These are phyloP conservation scores for Quercus parvula DNA, from an alignment of 306 rosid genomes.

Conservation along the genomic window DNA sequence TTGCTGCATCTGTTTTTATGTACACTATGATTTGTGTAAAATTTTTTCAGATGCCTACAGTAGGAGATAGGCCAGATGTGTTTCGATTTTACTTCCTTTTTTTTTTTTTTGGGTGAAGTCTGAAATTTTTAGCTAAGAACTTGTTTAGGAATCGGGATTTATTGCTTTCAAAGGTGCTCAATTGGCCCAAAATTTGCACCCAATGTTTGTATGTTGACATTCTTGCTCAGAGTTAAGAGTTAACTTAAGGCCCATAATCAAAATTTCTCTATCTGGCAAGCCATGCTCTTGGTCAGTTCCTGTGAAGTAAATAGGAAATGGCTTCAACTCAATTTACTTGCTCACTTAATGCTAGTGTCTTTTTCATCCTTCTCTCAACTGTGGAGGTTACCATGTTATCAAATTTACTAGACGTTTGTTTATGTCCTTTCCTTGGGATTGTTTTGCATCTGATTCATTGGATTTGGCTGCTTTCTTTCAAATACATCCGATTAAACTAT, in stretches of 20 bases:
- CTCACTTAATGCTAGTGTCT: too few species aligned
- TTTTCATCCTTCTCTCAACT: too few species aligned
- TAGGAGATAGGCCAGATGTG: conserved; percentile 18
- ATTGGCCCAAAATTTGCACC: not conserved
- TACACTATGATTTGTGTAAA: conserved; percentile 27
- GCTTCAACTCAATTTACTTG: too few species aligned
- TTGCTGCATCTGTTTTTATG: conserved; percentile 10
- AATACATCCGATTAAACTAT: too few species aligned
- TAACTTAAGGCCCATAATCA: not conserved
- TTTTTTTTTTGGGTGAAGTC: not conserved
- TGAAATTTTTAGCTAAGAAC: conserved; percentile 11
- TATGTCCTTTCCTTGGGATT: too few species aligned
- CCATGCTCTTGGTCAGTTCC: too few species aligned
- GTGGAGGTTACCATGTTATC: too few species aligned
- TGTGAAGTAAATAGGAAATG: too few species aligned
- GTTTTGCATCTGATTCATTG: too few species aligned
- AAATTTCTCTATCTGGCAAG: not conserved
- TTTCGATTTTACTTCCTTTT: conserved; percentile 1
- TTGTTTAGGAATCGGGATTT: conserved; percentile 16
- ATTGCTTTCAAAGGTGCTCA: conserved; percentile 1
- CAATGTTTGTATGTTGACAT: not conserved
- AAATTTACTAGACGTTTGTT: too few species aligned
- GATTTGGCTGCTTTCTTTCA: too few species aligned
- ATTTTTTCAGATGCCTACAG: conserved; percentile 13
- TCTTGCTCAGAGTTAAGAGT: not conserved